Evolutionary conservation across 805 yeast species (phyloP).

Genomic region (Yamadazyma phyllophila): DNA sequence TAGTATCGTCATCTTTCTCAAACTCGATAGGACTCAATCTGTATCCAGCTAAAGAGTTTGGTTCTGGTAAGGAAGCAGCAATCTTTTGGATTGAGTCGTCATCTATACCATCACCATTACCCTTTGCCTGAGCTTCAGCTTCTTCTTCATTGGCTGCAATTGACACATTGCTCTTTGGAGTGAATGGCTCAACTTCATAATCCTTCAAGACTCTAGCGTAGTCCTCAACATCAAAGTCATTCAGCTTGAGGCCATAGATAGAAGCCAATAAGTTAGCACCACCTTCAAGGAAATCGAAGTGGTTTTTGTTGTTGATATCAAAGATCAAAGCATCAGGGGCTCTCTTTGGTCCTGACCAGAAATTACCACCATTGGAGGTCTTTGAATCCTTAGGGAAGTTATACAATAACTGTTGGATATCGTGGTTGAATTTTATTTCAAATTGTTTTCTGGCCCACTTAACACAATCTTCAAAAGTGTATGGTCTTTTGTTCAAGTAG

Average conservation of each 20-base stretch:
- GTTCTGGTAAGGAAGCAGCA: slow-evolving; percentile 81
- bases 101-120: slow-evolving; percentile 43
- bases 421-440: slow-evolving; percentile 80
- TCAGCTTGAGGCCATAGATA: slow-evolving; percentile 86
- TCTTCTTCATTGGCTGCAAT: slow-evolving; percentile 87
- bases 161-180: slow-evolving; percentile 70
- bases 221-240: slow-evolving; percentile 44
- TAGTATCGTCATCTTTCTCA: slow-evolving; percentile 96
- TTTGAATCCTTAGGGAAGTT: slow-evolving; percentile 94
- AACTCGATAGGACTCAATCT: slow-evolving; percentile 87
- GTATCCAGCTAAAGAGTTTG: slow-evolving; percentile 85
- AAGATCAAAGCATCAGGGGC: slow-evolving; percentile 87
- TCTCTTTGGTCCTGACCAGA: slow-evolving; percentile 98
- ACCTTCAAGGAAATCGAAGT: slow-evolving; percentile 77
- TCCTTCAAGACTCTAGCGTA: slow-evolving; percentile 55
- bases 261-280: slow-evolving; percentile 91
- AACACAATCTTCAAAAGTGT: slow-evolving; percentile 88
- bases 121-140: slow-evolving; percentile 74
- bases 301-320: slow-evolving; percentile 73
- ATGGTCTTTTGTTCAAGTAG: slow-evolving; percentile 77
- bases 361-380: slow-evolving; percentile 86
- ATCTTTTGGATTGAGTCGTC: slow-evolving; percentile 63
- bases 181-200: slow-evolving; percentile 51
- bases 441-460: slow-evolving; percentile 92
- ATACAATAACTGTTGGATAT: slow-evolving; percentile 83